A percentile compares a stretch with the other conserved stretches of the same genome.
phyloP scores from a whole-genome alignment of 1,284 basidiomycete genomes.

The Marasmius fiardii region DNA sequence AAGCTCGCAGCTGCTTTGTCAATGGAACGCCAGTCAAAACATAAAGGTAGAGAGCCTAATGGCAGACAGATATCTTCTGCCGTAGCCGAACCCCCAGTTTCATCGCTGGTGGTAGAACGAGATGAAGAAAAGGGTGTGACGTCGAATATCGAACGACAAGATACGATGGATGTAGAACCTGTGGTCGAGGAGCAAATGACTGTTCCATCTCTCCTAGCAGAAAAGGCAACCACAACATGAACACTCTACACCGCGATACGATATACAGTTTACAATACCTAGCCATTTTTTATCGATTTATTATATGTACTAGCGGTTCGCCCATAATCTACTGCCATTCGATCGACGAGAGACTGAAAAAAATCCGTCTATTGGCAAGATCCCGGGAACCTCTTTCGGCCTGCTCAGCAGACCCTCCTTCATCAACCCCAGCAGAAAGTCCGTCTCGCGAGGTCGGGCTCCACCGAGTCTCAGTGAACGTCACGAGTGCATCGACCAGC shows the following conservation, averaged over 20 bases:
- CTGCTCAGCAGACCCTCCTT: too few relatives aligned
- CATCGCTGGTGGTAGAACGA: background rate
- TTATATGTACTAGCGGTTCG: too few relatives aligned
- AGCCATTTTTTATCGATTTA: too few relatives aligned
- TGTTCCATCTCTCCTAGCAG: background rate
- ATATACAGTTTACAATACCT: too few relatives aligned
- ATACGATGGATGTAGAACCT: background rate
- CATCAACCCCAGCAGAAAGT: too few relatives aligned
- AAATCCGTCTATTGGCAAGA: too few relatives aligned
- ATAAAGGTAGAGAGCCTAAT: background rate
- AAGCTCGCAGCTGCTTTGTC: slow-evolving; percentile 68
- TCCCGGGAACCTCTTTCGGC: too few relatives aligned
- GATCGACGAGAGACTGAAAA: too few relatives aligned
- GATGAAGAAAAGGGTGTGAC: background rate
- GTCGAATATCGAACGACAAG: background rate
- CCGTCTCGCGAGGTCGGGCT: too few relatives aligned
- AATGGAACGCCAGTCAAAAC: slow-evolving; percentile 25
- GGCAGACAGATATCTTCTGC: background rate
- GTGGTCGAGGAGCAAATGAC: slow-evolving; percentile 5
- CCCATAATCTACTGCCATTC: too few relatives aligned
- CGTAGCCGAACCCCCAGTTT: background rate
- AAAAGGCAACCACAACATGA: background rate
- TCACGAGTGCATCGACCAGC: too few relatives aligned
- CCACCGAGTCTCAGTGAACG: too few relatives aligned
- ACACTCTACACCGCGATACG: background rate